Conservation (phyloP, 371 early-diverging fungal genomes). For the Pancytospora epiphaga region DNA sequence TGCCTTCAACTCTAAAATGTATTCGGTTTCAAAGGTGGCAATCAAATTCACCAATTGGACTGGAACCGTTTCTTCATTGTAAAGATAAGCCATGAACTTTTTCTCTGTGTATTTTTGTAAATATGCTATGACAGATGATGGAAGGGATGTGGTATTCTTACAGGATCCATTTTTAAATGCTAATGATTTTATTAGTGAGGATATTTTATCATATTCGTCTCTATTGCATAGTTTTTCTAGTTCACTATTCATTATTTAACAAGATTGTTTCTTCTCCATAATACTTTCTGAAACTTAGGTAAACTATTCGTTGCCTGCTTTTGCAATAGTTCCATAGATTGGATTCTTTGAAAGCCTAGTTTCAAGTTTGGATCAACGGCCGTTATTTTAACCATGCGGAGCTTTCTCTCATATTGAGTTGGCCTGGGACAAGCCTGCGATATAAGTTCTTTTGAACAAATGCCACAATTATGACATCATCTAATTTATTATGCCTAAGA, state of each 20-base stretch:
- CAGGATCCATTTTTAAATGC: neutral
- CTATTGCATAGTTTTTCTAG: neutral
- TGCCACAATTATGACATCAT: too few species aligned
- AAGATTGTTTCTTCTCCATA: too few species aligned
- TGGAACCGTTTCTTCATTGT: neutral
- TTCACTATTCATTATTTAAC: constrained; percentile 11
- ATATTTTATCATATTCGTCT: neutral
- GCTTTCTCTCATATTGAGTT: too few species aligned
- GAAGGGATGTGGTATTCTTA: neutral
- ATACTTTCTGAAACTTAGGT: too few species aligned
- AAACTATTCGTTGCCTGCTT: too few species aligned
- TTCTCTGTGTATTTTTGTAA: neutral
- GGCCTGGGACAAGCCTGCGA: too few species aligned
- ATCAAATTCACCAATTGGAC: neutral
- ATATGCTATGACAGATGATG: neutral
- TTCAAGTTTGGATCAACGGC: too few species aligned
- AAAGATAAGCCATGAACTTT: neutral
- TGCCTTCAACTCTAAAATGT: neutral
- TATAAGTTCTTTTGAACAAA: too few species aligned
- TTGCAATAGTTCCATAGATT: too few species aligned
- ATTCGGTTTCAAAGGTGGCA: neutral
- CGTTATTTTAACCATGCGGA: too few species aligned
- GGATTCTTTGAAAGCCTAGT: too few species aligned
- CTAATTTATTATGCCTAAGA: too few species aligned
- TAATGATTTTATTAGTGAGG: constrained; percentile 1